Evolutionary conservation across 257 asterid species (phyloP), one percentile per base, ranked within the genome.

Genomic region (Solanum bukasovii): DNA sequence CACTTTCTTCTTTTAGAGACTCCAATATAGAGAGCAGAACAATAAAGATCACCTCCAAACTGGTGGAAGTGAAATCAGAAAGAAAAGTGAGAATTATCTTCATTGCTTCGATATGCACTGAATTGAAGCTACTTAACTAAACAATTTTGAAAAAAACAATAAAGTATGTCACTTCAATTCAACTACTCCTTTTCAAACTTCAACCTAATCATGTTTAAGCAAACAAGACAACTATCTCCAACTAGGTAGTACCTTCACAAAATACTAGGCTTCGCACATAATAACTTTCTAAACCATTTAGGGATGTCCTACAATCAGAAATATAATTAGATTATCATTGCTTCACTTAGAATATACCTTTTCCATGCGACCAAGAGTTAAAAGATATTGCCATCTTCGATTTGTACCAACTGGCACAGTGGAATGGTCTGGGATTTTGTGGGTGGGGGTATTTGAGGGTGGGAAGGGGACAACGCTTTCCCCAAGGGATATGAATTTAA

Each of bases 1-100:
- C 97, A 93, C 87, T 90, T 93, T 89, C 98, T 92, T 86, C 92
- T 92, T 90, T 96, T 95, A 12, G 87, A 91, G 44, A 96, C 96
- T 90, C 99, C 99, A 89, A 95, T 85, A 85, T 92, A 96, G 89
- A 93, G 88, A 71, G 88, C 89, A 52, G 93, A 90, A 89, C 89
- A 79, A 21, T 79, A 89, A 81, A 91, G 75, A 65, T 90, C 93
- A 84, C 91, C 96, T 85, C 98, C 98, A 56, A 94, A 92, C 98
- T 96, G 93, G 85, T 25, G 81, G 27, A 85, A 63, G 33, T 6
- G 8, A 75, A 75, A 38, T 38, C 56, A 75, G 59, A 38, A 23
- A 25, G 52, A 74, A 75, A 38, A 75, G 83, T 75, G 33, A 75
- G 59, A 23, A 83, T 63, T 79, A 73, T 87, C 78, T 61, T 82